Percentiles rank a stretch among this genome's conserved stretches.
Evolutionary conservation across 805 yeast species (phyloP).

Genomic region (Ogataea parapolymorpha): DNA sequence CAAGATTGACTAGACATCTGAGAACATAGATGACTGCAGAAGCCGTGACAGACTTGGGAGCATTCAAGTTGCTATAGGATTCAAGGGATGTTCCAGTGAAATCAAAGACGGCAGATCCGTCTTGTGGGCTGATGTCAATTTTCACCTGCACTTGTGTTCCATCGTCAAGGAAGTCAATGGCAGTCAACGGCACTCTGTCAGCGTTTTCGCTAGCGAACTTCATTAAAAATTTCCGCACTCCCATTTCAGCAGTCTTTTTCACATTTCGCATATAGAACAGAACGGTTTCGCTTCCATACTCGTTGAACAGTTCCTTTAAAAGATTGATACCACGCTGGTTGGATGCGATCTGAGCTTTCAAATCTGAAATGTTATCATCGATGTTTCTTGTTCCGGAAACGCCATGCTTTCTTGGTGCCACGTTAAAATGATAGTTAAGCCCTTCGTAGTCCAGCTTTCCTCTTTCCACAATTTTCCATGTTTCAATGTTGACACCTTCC

Average conservation of each 20-base stretch:
- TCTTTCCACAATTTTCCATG: constrained; percentile 46
- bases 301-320: constrained; percentile 40
- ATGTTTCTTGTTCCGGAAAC: constrained; percentile 55
- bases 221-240: constrained; percentile 37
- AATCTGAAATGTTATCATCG: constrained; percentile 50
- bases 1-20: constrained; percentile 45
- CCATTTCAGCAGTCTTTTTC: constrained; percentile 44
- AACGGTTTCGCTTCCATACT: constrained; percentile 41
- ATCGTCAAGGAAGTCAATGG: constrained; percentile 52
- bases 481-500: constrained; percentile 54
- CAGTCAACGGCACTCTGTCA: constrained; percentile 36
- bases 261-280: constrained; percentile 46
- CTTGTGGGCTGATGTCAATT: constrained; percentile 38
- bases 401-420: constrained; percentile 49
- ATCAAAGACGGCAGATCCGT: constrained; percentile 47
- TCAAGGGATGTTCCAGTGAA: constrained; percentile 52
- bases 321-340: constrained; percentile 49
- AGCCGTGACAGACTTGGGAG: constrained; percentile 52
- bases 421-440: constrained; percentile 41
- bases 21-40: constrained; percentile 53
- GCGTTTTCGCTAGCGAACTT: constrained; percentile 40
- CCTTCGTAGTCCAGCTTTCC: constrained; percentile 55
- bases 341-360: constrained; percentile 50
- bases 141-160: constrained; percentile 47
- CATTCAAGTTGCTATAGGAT: constrained; percentile 50